Conservation (phyloP, 257 asterid genomes). For the Paraleonurus japonicus region DNA sequence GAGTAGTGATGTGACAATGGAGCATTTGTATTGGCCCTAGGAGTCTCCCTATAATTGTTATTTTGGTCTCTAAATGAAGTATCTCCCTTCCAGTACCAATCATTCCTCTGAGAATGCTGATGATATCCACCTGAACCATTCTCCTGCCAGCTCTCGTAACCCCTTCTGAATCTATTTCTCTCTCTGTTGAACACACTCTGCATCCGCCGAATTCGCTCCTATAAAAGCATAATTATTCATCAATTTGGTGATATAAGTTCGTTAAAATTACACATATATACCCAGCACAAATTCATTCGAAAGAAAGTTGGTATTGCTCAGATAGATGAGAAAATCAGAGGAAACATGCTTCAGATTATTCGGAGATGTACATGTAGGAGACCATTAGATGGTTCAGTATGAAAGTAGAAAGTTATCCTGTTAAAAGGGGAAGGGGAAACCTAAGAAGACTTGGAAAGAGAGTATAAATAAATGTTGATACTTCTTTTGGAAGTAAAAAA, state of each 20-base stretch:
- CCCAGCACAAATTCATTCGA: not conserved
- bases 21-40: constrained; percentile 43
- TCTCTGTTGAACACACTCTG: constrained; percentile 88
- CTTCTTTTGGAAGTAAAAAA: not conserved
- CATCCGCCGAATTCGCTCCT: constrained; percentile 96
- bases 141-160: constrained; percentile 86
- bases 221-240: constrained; percentile 26
- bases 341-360: not conserved
- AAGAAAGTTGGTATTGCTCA: not conserved
- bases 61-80: constrained; percentile 52
- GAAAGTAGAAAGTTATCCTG: not conserved
- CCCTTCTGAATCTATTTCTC: constrained; percentile 67
- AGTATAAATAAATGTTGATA: not conserved
- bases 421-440: not conserved
- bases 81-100: constrained; percentile 93
- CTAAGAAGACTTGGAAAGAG: not conserved
- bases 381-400: not conserved
- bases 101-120: constrained; percentile 86
- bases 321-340: not conserved
- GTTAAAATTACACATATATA: not conserved
- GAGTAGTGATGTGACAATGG: constrained; percentile 79
- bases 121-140: constrained; percentile 59
- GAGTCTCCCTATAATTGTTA: constrained; percentile 53
- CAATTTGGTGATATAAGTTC: not conserved
- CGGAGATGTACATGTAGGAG: not conserved